Conservation (phyloP, 257 asterid species). For the Solanum chilense region DNA sequence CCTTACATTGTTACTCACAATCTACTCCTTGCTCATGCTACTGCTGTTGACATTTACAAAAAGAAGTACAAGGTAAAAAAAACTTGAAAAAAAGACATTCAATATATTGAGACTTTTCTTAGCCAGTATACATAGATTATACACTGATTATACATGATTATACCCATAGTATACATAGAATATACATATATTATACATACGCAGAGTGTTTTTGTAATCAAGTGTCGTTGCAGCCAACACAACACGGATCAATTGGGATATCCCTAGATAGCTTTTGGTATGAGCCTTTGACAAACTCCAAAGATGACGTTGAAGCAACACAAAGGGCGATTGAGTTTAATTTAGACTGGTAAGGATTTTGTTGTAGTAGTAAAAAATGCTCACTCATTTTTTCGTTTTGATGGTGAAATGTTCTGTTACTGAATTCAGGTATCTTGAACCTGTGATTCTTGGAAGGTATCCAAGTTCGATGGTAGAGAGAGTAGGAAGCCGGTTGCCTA, state of each 20-base stretch:
- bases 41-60: background rate
- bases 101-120: background rate
- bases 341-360: slow-evolving; percentile 60
- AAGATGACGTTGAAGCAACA: slow-evolving; percentile 50
- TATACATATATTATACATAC: background rate
- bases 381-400: background rate
- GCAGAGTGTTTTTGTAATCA: background rate
- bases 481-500: slow-evolving; percentile 2
- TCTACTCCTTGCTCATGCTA: slow-evolving; percentile 5
- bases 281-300: slow-evolving; percentile 43
- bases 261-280: slow-evolving; percentile 70
- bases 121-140: background rate
- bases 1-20: slow-evolving; percentile 3
- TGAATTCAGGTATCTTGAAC: slow-evolving; percentile 6
- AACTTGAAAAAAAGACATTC: background rate
- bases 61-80: slow-evolving; percentile 35
- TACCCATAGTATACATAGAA: background rate
- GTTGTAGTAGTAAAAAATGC: background rate
- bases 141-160: background rate
- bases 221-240: slow-evolving; percentile 23
- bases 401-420: background rate
- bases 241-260: slow-evolving; percentile 69
- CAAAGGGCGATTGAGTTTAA: slow-evolving; percentile 62
- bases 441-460: background rate
- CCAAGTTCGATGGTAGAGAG: background rate